phyloP scores from a whole-genome alignment of 1,139 yeast species.

The Pichia sp. region DNA sequence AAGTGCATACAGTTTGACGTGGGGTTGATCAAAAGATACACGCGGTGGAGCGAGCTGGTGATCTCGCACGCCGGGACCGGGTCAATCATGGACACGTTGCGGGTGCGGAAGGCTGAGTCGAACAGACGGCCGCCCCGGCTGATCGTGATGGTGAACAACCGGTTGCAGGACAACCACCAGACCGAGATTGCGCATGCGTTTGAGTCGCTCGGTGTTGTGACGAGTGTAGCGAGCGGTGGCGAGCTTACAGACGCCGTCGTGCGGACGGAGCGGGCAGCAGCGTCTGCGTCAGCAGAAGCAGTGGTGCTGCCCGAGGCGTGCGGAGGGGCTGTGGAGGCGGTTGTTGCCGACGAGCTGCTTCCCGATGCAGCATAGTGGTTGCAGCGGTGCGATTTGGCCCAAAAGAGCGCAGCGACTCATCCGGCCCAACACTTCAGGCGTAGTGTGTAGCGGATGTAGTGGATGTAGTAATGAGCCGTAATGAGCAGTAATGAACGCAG shows the following conservation, averaged over 20 bases:
- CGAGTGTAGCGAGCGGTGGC: conserved; percentile 18
- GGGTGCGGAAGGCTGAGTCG: conserved; percentile 30
- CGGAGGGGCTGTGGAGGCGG: background rate
- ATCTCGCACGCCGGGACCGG: conserved; percentile 96
- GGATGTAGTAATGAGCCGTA: no score
- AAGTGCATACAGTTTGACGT: conserved; percentile 48
- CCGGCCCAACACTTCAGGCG: no score
- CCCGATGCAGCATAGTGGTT: background rate
- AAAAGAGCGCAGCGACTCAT: no score
- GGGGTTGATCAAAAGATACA: conserved; percentile 37
- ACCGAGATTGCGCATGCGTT: conserved; percentile 66
- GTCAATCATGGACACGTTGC: conserved; percentile 72
- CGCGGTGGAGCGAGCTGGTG: conserved; percentile 36
- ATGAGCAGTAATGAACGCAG: no score
- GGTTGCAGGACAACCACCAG: conserved; percentile 85
- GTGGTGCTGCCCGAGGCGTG: background rate
- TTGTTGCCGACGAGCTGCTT: background rate
- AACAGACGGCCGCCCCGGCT: conserved; percentile 28
- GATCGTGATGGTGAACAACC: conserved; percentile 65
- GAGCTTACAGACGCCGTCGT: conserved; percentile 15
- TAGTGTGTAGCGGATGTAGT: no score
- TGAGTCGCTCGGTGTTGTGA: conserved; percentile 35
- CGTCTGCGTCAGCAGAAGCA: conserved; percentile 1
- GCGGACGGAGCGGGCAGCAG: background rate
- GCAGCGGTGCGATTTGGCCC: background rate